Evolutionary conservation across 768 basidiomycete genomes (phyloP), one percentile per base, ranked within the genome.

Genomic region (Terana coerulea): DNA sequence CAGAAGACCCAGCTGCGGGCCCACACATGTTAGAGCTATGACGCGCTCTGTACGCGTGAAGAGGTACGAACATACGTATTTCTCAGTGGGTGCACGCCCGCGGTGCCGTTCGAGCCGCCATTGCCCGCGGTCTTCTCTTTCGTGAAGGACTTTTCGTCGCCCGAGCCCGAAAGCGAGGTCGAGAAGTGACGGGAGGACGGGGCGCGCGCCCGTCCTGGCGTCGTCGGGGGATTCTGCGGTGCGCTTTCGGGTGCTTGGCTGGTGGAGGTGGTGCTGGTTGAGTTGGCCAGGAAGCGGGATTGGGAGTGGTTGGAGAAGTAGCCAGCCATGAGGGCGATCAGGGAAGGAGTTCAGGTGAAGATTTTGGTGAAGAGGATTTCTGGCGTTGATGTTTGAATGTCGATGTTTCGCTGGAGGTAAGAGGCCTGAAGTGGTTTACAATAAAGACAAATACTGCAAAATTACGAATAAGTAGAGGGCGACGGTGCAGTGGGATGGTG

Each of bases 231-330:
- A 37, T 51, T 51, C 42, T 50, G 68, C 47, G 40, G 35, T 67
- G 52, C 52, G 57, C 59, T 29, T 68, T 62, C 33, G 69, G 34
- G 52, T 19, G 63, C 69, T 48, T 55, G 52, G 10, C 53, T 46
- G 4, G 62, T 59, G 2, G 65, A 49, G 4, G 60, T 48, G 37
- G 54, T 47, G 17, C 57, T 47, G 39, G 52, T 58, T 1, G 72
- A 67, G 62, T 80, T 84, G 15, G 84, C 76, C 43, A 80, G 75
- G 63, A 89, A 85, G 60, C 87, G 81, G 47, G 83, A 80, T 59
- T 76, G 76, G 42, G 88, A 86, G 64, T 88, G 86, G 70, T 91
- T 91, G 35, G 88, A 90, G 71, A 89, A 90, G 74, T 88, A 91
- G 69, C 77, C 80, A 65, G 64, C 64, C 64, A 65, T 65, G 31